phyloP scores from a whole-genome alignment of 768 basidiomycete genomes.

The Scleroderma citrinum region DNA sequence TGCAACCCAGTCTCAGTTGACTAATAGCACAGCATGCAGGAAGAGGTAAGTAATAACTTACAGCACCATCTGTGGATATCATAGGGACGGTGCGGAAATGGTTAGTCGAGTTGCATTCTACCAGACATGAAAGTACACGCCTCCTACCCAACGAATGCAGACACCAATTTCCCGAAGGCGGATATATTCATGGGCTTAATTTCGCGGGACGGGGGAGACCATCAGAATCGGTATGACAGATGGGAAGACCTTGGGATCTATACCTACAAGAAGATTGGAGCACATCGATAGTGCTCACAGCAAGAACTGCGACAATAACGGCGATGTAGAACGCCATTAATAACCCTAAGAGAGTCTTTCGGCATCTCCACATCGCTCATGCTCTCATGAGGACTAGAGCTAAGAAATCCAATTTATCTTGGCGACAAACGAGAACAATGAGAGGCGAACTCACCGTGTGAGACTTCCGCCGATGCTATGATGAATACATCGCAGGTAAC shows the following conservation, averaged over 20 bases:
- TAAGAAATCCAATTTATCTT: neutral
- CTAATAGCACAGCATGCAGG: neutral
- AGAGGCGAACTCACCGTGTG: constrained; percentile 8
- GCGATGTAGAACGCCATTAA: constrained; percentile 5
- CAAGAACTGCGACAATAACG: constrained; percentile 3
- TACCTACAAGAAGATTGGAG: neutral
- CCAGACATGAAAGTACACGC: neutral
- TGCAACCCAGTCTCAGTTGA: neutral
- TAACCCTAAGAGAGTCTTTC: neutral
- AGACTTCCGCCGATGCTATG: neutral
- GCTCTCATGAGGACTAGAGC: constrained; percentile 15
- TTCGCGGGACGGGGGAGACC: neutral
- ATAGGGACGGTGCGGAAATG: neutral
- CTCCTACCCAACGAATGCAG: neutral
- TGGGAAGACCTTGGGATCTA: neutral
- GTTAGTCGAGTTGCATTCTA: neutral
- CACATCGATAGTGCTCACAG: too few species aligned
- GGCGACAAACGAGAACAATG: neutral
- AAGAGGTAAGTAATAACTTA: neutral
- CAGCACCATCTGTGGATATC: neutral
- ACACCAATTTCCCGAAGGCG: neutral
- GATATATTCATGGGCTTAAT: neutral
- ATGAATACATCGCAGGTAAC: neutral
- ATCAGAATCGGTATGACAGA: neutral
- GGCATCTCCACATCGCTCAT: constrained; percentile 17